Base-by-base conservation (phyloP, 2,329 filamentous ascomycete genomes). In the Penicillium sp. region DNA sequence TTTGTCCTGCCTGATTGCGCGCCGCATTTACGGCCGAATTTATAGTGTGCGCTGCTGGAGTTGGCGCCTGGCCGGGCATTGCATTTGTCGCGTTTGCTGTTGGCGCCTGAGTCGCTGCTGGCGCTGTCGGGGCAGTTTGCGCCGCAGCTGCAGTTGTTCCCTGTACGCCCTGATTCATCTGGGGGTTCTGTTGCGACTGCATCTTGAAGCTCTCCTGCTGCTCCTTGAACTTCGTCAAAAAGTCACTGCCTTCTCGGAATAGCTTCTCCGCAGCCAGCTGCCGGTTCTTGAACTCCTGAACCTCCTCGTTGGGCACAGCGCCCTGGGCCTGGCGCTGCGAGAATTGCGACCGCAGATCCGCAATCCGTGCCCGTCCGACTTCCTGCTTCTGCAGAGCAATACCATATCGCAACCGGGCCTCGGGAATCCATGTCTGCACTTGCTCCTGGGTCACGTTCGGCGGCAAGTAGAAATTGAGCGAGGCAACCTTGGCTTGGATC, bases 321-420 rank as follows among this genome's bases (percentile, higher is more conserved):
- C 72, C 72, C 9, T 66, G 56, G 28, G 57, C 58, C 50, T 72
- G 67, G 20, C 73, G 72, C 48, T 70, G 65, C 20, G 57, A 52
- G 43, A 67, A 69, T 46, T 70, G 66, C 28, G 69, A 58, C 23
- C 72, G 67, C 25, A 78, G 52, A 38, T 76, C 73, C 18, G 62
- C 56, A 42, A 75, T 63, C 25, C 72, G 70, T n/a, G 65, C 66
- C 46, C 69, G 68, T n/a, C 72, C 73, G 13, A 74, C 66, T 52
- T 78, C 75, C 47, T 75, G 70, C 52, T 74, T 76, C 56, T 78
- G 74, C 24, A 78, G 63, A 8, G 73, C 72, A 48, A 75, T 70
- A 23, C 74, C 75, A 60, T 76, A 76, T 54, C 74, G 68, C 39
- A 72, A 57, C 52, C 70, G 74, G 28, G 74, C 74, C 54, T 78